A percentile compares a stretch with the other conserved stretches of the same genome.
Conservation (phyloP, 108 stramenopile genomes). For the Skeletonema costatum region DNA sequence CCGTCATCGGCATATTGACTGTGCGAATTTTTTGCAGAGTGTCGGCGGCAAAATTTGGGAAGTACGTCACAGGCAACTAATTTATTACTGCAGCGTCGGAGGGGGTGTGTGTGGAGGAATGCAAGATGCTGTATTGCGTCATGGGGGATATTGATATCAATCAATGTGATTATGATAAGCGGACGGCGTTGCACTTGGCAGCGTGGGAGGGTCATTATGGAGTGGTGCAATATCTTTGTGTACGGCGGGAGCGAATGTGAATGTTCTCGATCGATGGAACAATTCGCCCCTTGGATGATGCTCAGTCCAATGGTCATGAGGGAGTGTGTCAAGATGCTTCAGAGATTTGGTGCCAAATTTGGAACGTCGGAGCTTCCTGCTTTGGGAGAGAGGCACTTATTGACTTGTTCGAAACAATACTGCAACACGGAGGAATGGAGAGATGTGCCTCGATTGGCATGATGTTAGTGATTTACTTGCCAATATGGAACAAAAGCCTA, state of each 20-base stretch:
- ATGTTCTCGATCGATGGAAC: constrained; percentile 55
- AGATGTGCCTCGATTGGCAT: constrained; percentile 48
- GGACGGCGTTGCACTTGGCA: constrained; percentile 65
- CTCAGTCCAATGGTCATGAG: constrained; percentile 13
- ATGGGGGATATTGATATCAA: constrained; percentile 50
- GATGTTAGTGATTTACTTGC: constrained; percentile 55
- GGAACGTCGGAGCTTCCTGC: background rate
- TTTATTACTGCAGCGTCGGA: constrained; percentile 48
- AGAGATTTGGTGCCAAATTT: constrained; percentile 30
- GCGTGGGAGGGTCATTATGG: constrained; percentile 51
- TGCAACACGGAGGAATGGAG: constrained; percentile 42
- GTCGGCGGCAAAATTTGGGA: constrained; percentile 46
- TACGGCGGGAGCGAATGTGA: constrained; percentile 49
- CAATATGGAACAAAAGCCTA: constrained; percentile 65
- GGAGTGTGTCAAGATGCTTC: constrained; percentile 23
- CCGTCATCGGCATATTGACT: constrained; percentile 46
- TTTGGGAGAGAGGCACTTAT: constrained; percentile 48
- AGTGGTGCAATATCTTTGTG: constrained; percentile 55
- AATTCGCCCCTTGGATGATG: constrained; percentile 57
- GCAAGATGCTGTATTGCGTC: constrained; percentile 20
- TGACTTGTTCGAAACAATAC: constrained; percentile 73
- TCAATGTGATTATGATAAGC: constrained; percentile 48
- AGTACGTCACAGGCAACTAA: constrained; percentile 41
- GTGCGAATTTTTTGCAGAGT: constrained; percentile 39
- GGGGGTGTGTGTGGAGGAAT: constrained; percentile 54